Evolutionary conservation across 1,139 yeast genomes (phyloP).

Genomic region (Yamadazyma mexicana): DNA sequence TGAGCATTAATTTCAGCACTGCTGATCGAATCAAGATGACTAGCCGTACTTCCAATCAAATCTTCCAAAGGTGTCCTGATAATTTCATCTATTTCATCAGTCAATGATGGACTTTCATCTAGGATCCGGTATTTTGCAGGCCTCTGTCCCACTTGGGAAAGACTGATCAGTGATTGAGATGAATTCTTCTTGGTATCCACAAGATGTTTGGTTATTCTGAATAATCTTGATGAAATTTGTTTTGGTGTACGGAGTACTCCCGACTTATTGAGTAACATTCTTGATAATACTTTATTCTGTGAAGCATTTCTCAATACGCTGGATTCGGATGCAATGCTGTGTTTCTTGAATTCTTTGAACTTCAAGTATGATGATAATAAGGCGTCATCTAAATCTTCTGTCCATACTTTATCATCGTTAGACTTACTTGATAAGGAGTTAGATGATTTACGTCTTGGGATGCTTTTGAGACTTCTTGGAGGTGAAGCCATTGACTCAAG

Average conservation of each 20-base stretch:
- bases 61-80: slow-evolving; percentile 27
- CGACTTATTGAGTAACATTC: slow-evolving; percentile 42
- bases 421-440: slow-evolving; percentile 8
- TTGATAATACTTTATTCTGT: slow-evolving; percentile 42
- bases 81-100: slow-evolving; percentile 24
- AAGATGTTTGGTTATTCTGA: slow-evolving; percentile 22
- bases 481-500: slow-evolving; percentile 38
- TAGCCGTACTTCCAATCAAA: slow-evolving; percentile 17
- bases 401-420: slow-evolving; percentile 38
- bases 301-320: slow-evolving; percentile 34
- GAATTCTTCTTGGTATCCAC: slow-evolving; percentile 4
- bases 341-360: slow-evolving; percentile 34
- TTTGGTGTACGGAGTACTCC: slow-evolving; percentile 39
- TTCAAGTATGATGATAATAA: slow-evolving; percentile 38
- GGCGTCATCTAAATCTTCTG: slow-evolving; percentile 36
- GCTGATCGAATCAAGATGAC: slow-evolving; percentile 17
- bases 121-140: background rate
- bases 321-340: slow-evolving; percentile 26
- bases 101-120: slow-evolving; percentile 17
- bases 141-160: slow-evolving; percentile 6
- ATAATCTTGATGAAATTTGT: slow-evolving; percentile 39
- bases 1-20: slow-evolving; percentile 20
- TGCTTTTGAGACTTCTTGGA: slow-evolving; percentile 22
- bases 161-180: background rate
- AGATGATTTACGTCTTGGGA: slow-evolving; percentile 10